Conservation (phyloP, 495 filamentous ascomycete species). For the Penicillium desertorum region DNA sequence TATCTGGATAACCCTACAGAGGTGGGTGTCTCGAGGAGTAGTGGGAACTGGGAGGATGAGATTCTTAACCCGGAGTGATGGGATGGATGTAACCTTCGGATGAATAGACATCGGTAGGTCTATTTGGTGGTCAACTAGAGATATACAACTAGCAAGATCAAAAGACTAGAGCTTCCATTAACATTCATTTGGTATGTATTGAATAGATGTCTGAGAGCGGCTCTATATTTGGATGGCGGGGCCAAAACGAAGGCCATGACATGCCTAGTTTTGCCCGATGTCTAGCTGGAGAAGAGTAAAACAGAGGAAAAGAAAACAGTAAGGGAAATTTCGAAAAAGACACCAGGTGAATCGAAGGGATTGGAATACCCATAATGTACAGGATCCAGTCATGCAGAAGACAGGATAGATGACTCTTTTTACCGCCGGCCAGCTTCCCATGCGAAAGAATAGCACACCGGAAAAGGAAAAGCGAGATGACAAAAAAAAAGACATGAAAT, state of each 20-base stretch:
- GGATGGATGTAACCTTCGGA: background rate
- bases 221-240: conserved; percentile 27
- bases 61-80: conserved; percentile 25
- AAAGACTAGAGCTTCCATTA: background rate
- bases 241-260: conserved; percentile 13
- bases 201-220: conserved; percentile 27
- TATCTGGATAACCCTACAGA: conserved; percentile 33
- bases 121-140: background rate
- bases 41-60: conserved; percentile 35
- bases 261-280: conserved; percentile 20
- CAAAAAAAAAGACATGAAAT: conserved; percentile 28
- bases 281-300: conserved; percentile 17
- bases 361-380: conserved; percentile 47
- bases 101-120: background rate
- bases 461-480: conserved; percentile 28
- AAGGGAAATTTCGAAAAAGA: conserved; percentile 31
- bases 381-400: conserved; percentile 40
- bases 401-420: conserved; percentile 28
- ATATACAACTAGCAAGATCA: background rate
- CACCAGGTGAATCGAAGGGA: conserved; percentile 40
- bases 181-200: conserved; percentile 25
- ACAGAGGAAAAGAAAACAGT: conserved; percentile 11
- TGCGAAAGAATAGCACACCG: conserved; percentile 31
- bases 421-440: conserved; percentile 28
- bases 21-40: background rate